These are phyloP conservation scores for Hypocrella siamensis DNA, from an alignment of 2,329 filamentous ascomycete species.

Conservation along the genomic window DNA sequence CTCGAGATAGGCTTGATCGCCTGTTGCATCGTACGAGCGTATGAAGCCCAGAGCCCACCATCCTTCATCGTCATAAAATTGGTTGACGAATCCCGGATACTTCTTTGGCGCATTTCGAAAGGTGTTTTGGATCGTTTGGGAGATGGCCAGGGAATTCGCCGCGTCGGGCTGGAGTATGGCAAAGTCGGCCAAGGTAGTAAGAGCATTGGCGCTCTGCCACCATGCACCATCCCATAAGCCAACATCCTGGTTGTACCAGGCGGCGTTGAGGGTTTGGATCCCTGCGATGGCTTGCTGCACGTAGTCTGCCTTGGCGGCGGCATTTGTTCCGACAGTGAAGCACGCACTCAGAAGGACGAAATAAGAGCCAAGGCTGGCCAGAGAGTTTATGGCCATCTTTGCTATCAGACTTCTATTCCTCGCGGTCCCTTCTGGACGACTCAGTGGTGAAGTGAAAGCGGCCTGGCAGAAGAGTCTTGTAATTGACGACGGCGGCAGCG, in stretches of 20 bases:
- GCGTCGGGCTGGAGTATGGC: constrained; percentile 16
- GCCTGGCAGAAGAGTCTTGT: too few relatives aligned
- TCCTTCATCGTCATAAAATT: constrained; percentile 42
- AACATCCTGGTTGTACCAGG: constrained; percentile 42
- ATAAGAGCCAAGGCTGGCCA: constrained; percentile 1
- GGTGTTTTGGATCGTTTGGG: constrained; percentile 25
- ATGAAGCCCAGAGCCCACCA: constrained; percentile 49
- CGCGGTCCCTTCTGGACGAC: too few relatives aligned
- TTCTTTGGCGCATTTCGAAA: constrained; percentile 27
- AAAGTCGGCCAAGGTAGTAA: constrained; percentile 46
- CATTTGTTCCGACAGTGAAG: neutral
- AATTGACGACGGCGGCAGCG: too few relatives aligned
- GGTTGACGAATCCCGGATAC: constrained; percentile 28
- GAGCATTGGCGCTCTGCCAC: constrained; percentile 58
- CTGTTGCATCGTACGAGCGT: constrained; percentile 37
- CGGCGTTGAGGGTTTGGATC: constrained; percentile 30
- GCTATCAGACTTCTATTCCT: too few relatives aligned
- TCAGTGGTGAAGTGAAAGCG: too few relatives aligned
- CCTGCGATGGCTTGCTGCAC: constrained; percentile 15
- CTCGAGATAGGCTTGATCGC: constrained; percentile 32
- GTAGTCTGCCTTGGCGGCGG: constrained; percentile 11
- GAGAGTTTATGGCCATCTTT: constrained; percentile 1
- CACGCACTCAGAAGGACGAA: constrained; percentile 1
- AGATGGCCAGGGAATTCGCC: constrained; percentile 21
- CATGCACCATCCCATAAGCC: constrained; percentile 52